These are phyloP conservation scores for Blakeslea trispora DNA, from an alignment of 371 early-diverging fungal genomes.

Conservation along the genomic window DNA sequence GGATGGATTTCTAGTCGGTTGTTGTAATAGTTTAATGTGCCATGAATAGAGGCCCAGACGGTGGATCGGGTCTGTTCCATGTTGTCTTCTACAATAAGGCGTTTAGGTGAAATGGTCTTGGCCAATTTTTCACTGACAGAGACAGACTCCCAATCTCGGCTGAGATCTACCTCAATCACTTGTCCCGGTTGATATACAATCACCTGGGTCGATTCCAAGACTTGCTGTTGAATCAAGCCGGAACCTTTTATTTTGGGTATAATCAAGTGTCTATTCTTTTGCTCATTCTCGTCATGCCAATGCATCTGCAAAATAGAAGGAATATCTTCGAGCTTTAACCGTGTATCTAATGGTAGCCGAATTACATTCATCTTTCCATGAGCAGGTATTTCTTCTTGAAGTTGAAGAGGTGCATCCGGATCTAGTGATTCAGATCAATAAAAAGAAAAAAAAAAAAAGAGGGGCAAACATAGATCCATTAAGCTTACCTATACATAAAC, in stretches of 20 bases:
- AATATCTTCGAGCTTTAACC: constrained; percentile 25
- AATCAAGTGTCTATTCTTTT: constrained; percentile 18
- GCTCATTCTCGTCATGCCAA: constrained; percentile 9
- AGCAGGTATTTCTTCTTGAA: constrained; percentile 11
- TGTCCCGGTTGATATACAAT: constrained; percentile 32
- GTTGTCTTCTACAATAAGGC: neutral
- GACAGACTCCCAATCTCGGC: constrained; percentile 36
- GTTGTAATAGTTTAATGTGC: constrained; percentile 27
- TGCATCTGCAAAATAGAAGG: constrained; percentile 20
- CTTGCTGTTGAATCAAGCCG: constrained; percentile 23
- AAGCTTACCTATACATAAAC: constrained; percentile 38
- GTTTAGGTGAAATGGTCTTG: constrained; percentile 19
- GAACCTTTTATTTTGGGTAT: constrained; percentile 33
- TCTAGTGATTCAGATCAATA: constrained; percentile 9
- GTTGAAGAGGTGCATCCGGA: constrained; percentile 17
- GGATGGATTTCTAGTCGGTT: constrained; percentile 27
- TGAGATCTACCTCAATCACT: constrained; percentile 28
- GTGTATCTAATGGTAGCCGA: constrained; percentile 30
- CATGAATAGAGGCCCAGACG: constrained; percentile 28
- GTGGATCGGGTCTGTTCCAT: neutral
- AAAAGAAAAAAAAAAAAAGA: neutral
- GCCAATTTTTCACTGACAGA: constrained; percentile 39
- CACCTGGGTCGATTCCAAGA: constrained; percentile 13
- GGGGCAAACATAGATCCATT: no score
- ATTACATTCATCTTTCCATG: constrained; percentile 25